Conservation (phyloP, 768 basidiomycete genomes). For the Neoboletus brunneissimus region DNA sequence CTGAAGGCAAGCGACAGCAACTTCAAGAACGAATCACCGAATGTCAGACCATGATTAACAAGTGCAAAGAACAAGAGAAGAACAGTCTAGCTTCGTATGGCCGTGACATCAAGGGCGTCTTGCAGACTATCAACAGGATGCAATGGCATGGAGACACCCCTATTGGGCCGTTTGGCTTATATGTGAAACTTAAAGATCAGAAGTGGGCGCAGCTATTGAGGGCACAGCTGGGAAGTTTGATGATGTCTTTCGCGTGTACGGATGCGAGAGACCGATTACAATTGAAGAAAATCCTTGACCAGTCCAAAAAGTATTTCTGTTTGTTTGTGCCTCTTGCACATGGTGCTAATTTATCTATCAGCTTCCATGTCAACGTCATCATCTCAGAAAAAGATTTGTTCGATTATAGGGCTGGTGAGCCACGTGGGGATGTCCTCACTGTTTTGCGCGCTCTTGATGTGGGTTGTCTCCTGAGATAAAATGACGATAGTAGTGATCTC, state of each 20-base stretch:
- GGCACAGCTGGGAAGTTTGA: constrained; percentile 49
- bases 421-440: constrained; percentile 58
- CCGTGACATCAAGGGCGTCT: constrained; percentile 52
- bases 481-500: not conserved
- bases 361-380: constrained; percentile 51
- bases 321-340: constrained; percentile 4
- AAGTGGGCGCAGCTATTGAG: constrained; percentile 68
- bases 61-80: constrained; percentile 49
- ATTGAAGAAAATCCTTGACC: constrained; percentile 56
- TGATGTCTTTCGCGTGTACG: constrained; percentile 75
- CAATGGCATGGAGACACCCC: constrained; percentile 66
- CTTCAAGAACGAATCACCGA: constrained; percentile 44
- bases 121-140: constrained; percentile 48
- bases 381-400: constrained; percentile 74
- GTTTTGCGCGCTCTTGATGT: constrained; percentile 83
- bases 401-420: constrained; percentile 75
- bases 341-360: constrained; percentile 28
- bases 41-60: constrained; percentile 48
- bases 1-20: constrained; percentile 32
- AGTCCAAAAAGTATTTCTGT: constrained; percentile 59
- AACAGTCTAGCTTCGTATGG: constrained; percentile 66
- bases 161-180: constrained; percentile 75
- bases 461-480: constrained; percentile 14
- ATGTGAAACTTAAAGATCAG: constrained; percentile 70
- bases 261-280: constrained; percentile 57